A percentile compares a stretch with the other conserved stretches of the same genome.
These are phyloP conservation scores for Sicyos edulis DNA, from an alignment of 306 rosid genomes.

Conservation along the genomic window DNA sequence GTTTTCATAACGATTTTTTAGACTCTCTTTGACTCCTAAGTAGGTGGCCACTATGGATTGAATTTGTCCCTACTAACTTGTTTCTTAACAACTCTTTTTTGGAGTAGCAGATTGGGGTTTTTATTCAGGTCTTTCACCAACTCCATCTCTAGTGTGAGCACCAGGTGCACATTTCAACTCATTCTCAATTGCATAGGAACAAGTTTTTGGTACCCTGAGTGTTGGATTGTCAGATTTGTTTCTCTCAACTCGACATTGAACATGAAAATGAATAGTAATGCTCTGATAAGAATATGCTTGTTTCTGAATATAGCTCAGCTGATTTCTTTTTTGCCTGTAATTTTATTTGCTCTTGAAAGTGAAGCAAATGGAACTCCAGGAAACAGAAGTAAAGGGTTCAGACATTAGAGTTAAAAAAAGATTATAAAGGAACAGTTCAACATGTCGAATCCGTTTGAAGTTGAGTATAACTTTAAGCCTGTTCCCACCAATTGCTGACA, in stretches of 20 bases:
- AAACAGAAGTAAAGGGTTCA: neutral
- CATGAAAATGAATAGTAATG: neutral
- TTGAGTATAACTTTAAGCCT: neutral
- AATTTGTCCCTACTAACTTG: neutral
- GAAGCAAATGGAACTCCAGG: neutral
- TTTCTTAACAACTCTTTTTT: conserved; percentile 19
- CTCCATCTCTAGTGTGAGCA: too few relatives aligned
- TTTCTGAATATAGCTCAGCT: neutral
- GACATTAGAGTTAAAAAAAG: neutral
- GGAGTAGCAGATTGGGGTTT: conserved; percentile 21
- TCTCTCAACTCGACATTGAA: neutral
- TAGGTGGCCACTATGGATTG: too few relatives aligned
- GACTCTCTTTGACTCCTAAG: too few relatives aligned
- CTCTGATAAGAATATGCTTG: neutral
- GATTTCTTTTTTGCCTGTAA: neutral
- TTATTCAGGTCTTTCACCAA: conserved; percentile 14
- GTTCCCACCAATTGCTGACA: neutral
- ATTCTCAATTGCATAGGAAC: conserved; percentile 1
- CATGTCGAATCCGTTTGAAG: neutral
- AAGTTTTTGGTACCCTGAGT: too few relatives aligned
- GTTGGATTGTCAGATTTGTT: conserved; percentile 14
- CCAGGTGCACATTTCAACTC: conserved; percentile 27
- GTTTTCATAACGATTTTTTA: neutral
- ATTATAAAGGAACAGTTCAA: too few relatives aligned
- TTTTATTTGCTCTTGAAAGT: neutral